Percentiles rank a stretch among this genome's conserved stretches.
These are phyloP conservation scores for Venturia effusa DNA, from an alignment of 2,329 filamentous ascomycete genomes.

Conservation along the genomic window DNA sequence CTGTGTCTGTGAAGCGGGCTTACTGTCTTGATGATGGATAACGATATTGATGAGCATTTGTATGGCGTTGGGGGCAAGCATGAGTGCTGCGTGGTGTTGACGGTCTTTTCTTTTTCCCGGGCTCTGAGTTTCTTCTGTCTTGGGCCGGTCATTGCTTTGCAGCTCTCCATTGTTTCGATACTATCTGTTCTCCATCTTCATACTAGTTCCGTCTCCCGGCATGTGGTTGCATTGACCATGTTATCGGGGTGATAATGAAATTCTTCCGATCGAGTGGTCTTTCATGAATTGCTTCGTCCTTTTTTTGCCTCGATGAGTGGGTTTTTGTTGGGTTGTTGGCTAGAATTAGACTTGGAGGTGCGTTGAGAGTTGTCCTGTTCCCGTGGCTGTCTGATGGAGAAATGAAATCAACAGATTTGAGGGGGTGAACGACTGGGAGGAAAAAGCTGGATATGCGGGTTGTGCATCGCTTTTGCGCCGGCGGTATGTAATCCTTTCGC, in stretches of 20 bases:
- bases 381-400: too few species aligned
- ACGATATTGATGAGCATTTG: constrained; percentile 3
- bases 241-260: background rate
- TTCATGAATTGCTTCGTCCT: too few species aligned
- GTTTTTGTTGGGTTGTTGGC: too few species aligned
- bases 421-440: too few species aligned
- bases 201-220: background rate
- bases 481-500: too few species aligned
- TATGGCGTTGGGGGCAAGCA: background rate
- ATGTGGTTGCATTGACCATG: background rate
- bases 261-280: background rate
- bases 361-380: too few species aligned
- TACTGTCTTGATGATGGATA: constrained; percentile 1
- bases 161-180: background rate
- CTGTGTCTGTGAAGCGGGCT: background rate
- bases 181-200: background rate
- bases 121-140: background rate
- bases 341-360: too few species aligned
- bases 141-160: background rate
- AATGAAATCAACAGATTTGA: too few species aligned
- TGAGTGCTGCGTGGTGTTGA: background rate
- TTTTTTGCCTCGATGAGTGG: too few species aligned
- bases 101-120: background rate
- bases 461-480: too few species aligned
- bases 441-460: too few species aligned